These are phyloP conservation scores for Arctium minus DNA, from an alignment of 129 eudicot genomes.

Conservation along the genomic window DNA sequence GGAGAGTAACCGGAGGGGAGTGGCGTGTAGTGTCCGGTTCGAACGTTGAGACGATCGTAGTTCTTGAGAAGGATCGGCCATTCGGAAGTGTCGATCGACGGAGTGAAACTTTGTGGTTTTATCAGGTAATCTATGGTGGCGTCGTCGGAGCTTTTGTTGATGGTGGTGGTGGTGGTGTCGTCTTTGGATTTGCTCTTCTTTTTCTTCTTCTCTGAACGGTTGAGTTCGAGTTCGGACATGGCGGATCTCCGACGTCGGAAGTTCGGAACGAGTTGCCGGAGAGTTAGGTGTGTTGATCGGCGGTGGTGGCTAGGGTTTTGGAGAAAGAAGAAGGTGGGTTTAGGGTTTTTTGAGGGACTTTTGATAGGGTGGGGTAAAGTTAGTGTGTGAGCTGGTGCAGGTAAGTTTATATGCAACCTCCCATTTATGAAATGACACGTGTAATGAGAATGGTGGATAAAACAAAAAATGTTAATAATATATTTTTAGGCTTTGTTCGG, in stretches of 20 bases:
- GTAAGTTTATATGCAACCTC: neutral
- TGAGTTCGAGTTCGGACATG: constrained; percentile 48
- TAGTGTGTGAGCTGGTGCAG: neutral
- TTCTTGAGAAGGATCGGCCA: constrained; percentile 76
- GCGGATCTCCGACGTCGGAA: constrained; percentile 6
- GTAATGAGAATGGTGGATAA: neutral
- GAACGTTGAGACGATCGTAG: constrained; percentile 58
- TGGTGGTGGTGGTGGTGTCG: neutral
- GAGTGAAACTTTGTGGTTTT: constrained; percentile 59
- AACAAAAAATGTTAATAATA: no score
- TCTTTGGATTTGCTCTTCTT: constrained; percentile 35
- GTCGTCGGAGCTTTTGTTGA: constrained; percentile 2
- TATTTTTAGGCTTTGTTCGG: no score
- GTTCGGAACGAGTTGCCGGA: neutral
- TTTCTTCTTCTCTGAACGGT: constrained; percentile 48
- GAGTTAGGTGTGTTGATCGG: neutral
- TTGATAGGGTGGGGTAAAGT: neutral
- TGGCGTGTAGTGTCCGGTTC: constrained; percentile 75
- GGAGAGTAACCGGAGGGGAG: constrained; percentile 73
- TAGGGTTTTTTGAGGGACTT: neutral
- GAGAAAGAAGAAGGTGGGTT: neutral
- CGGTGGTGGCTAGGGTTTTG: constrained; percentile 13
- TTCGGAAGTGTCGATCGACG: constrained; percentile 48
- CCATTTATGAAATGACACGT: neutral
- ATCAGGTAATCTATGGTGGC: constrained; percentile 36